Base-by-base conservation (phyloP, 2,329 filamentous ascomycete species). In the Trichoderma sp. region DNA sequence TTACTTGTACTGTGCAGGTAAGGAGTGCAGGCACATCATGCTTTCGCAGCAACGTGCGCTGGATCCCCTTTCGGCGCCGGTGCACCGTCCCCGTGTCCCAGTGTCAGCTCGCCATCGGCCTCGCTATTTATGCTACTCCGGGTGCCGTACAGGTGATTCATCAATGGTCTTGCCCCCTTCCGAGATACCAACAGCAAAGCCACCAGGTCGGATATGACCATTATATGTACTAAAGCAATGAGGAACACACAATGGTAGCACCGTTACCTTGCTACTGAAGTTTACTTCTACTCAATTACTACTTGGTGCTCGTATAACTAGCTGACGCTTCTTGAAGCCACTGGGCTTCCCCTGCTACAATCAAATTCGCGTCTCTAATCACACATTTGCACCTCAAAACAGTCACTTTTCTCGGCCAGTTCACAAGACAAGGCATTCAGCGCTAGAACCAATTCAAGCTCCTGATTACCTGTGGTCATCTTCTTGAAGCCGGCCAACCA, bases 61-160 rank as follows among this genome's bases (percentile, higher is more conserved):
- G 65, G 28, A 43, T 14, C 64, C 64, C 11, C 14, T 15, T 14
- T 60, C 65, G 36, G 65, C 12, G 14, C 65, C 65, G 65, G 36
- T 24, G 26, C 65, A 32, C 36, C 14, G 53, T 60, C n/a, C 26
- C 65, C 65, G 26, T 51, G 34, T 57, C 36, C 36, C 32, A 30
- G 30, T 62, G 28, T 28, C 67, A 62, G 67, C 67, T 62, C 6
- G 57, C 21, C 21, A 70, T 18, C 39, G 57, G 57, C 36, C 67
- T 70, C 57, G 39, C 39, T 53, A 14, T 36, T 70, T 53, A 26
- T 8, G 66, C 39, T 51, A 39, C 66, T 62, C 57, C 65, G 65
- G 53, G 4, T 47, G 65, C 56, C 53, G 34, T 67, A 18, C 51
- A 57, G 56, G 64, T 43, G 39, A 43, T 43, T 43, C 39, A 43